Evolutionary conservation across 306 rosid genomes (phyloP).

Genomic region (Cicer bijugum): DNA sequence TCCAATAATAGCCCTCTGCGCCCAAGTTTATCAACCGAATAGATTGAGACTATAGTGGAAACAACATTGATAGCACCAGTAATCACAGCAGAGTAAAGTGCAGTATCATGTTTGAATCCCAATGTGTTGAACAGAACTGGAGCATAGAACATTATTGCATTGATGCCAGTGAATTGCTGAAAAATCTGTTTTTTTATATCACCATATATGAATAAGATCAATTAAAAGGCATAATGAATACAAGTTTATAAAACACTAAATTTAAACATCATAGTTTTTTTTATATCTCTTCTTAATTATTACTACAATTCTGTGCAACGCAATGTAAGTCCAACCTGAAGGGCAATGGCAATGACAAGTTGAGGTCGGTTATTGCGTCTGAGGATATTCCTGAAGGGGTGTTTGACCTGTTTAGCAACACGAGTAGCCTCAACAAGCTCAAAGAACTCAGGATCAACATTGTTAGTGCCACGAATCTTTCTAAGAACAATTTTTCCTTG

Average conservation of each 20-base stretch:
- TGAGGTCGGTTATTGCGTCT: conserved; percentile 74
- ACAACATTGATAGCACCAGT: conserved; percentile 75
- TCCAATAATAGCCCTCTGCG: conserved; percentile 67
- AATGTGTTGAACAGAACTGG: conserved; percentile 76
- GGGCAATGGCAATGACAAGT: conserved; percentile 65
- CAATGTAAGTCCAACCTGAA: too few species aligned
- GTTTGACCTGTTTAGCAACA: conserved; percentile 67
- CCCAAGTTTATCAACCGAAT: conserved; percentile 71
- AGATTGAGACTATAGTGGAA: conserved; percentile 73
- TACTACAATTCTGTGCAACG: background rate
- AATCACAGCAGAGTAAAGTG: conserved; percentile 78
- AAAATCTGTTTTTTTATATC: conserved; percentile 54
- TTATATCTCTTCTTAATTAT: background rate
- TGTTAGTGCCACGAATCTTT: conserved; percentile 73
- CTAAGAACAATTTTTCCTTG: conserved; percentile 71
- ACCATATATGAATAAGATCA: conserved; percentile 47
- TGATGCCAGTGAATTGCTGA: conserved; percentile 85
- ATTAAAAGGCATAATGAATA: background rate
- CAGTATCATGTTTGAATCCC: conserved; percentile 71
- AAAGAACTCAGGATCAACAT: conserved; percentile 77
- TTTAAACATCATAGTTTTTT: background rate
- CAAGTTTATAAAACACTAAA: background rate
- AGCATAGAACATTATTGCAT: conserved; percentile 91
- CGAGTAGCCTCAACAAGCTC: conserved; percentile 81
- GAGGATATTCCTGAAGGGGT: conserved; percentile 78